A percentile compares a stretch with the other conserved stretches of the same genome.
Conservation (phyloP, 1,284 basidiomycete species). For the Tilletiopsis washingtonensis region DNA sequence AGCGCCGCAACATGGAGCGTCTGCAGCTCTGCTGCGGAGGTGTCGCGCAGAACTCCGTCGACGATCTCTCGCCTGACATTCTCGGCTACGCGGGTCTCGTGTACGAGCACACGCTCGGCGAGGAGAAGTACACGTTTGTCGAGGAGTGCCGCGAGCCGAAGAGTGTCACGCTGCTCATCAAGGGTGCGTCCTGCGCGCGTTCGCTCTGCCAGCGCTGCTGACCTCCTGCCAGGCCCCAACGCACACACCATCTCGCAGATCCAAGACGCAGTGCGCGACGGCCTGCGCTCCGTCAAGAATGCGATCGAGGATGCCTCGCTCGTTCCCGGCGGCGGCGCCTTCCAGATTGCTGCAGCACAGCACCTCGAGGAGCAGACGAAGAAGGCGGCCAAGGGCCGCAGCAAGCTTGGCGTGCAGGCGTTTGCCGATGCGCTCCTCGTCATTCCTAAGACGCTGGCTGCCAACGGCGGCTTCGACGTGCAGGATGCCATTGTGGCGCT, state of each 20-base stretch:
- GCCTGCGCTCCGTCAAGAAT: conserved; percentile 92
- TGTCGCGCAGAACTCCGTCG: conserved; percentile 92
- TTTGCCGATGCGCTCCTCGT: conserved; percentile 90
- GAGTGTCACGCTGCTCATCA: conserved; percentile 87
- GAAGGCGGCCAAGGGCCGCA: conserved; percentile 82
- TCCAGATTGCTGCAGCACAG: conserved; percentile 86
- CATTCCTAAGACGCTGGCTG: conserved; percentile 92
- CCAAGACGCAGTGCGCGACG: conserved; percentile 92
- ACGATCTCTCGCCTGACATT: conserved; percentile 82
- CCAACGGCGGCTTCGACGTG: conserved; percentile 95
- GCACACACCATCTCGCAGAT: conserved; percentile 92
- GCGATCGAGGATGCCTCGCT: conserved; percentile 82
- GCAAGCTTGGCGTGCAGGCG: conserved; percentile 94
- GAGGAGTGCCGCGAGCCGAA: conserved; percentile 96
- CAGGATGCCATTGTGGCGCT: conserved; percentile 87
- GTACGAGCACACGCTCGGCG: conserved; percentile 97
- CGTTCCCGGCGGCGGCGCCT: conserved; percentile 91
- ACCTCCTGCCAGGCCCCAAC: conserved; percentile 61
- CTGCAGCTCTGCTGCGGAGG: conserved; percentile 76
- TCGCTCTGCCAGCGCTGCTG: not conserved
- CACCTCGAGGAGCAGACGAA: conserved; percentile 69
- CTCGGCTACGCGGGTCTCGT: conserved; percentile 96
- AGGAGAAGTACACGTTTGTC: conserved; percentile 97
- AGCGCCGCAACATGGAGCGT: conserved; percentile 60
- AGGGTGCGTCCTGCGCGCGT: conserved; percentile 8